Conservation (phyloP, 2,329 filamentous ascomycete genomes). For the Fusarium luffae region DNA sequence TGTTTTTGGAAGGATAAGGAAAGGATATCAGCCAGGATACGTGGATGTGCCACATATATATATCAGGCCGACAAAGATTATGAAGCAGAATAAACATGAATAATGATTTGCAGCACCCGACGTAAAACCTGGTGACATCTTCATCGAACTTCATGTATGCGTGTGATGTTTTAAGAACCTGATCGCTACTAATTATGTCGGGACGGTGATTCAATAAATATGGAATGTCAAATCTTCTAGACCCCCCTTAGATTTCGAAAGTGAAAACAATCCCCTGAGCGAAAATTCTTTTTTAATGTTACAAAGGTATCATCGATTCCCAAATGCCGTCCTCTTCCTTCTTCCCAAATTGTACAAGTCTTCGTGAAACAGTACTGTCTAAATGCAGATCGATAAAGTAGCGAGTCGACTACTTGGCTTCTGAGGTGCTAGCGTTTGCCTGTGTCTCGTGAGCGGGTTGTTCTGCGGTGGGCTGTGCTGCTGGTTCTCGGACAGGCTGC, state of each 20-base stretch:
- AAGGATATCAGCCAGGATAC: background rate
- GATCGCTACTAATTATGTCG: background rate
- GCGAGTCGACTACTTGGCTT: conserved; percentile 5
- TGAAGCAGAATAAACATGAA: conserved; percentile 13
- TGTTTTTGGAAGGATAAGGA: conserved; percentile 3
- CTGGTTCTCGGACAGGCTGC: conserved; percentile 15
- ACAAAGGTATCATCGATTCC: conserved; percentile 45
- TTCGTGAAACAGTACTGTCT: background rate
- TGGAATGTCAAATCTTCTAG: background rate
- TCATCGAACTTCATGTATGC: background rate
- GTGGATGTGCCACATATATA: conserved; percentile 12
- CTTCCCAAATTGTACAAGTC: conserved; percentile 10
- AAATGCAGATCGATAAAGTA: background rate
- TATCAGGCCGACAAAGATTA: conserved; percentile 11
- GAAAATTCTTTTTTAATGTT: conserved; percentile 36
- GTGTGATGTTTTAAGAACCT: background rate
- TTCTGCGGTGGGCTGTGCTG: conserved; percentile 14
- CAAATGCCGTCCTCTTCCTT: conserved; percentile 2
- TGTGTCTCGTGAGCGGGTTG: conserved; percentile 21
- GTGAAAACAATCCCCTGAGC: conserved; percentile 13
- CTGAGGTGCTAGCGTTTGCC: conserved; percentile 12
- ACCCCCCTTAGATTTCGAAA: conserved; percentile 2
- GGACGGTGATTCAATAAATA: background rate
- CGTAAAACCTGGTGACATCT: background rate
- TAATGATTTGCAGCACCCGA: background rate